Evolutionary conservation across 495 filamentous ascomycete species (phyloP).

Genomic region (Tuber calosporum): DNA sequence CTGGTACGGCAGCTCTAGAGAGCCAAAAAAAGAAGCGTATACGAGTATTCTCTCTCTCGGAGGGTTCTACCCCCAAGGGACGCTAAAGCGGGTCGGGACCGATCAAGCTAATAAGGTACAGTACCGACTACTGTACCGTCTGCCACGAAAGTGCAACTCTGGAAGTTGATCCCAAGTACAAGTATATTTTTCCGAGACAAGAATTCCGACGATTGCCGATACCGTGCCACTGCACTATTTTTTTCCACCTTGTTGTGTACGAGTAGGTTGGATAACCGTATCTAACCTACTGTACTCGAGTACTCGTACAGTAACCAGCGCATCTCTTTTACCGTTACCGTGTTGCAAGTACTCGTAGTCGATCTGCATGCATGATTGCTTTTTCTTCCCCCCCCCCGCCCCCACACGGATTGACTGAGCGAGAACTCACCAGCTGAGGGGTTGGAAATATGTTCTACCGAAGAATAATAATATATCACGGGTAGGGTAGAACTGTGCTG

Average conservation of each 20-base stretch:
- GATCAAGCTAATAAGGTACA: background rate
- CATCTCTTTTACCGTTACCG: conserved; percentile 2
- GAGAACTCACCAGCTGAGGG: background rate
- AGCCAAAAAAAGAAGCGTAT: background rate
- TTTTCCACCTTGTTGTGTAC: background rate
- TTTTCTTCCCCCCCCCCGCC: no score
- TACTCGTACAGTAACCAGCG: no score
- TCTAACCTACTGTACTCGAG: no score
- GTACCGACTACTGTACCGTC: background rate
- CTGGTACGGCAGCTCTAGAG: background rate
- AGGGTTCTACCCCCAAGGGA: background rate
- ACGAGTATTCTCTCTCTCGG: background rate
- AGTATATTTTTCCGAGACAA: conserved; percentile 2
- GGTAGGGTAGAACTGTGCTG: background rate
- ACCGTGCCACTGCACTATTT: no score
- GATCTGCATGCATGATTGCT: conserved; percentile 5
- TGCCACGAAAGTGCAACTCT: background rate
- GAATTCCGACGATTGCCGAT: background rate
- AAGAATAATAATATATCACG: background rate
- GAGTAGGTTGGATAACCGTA: no score
- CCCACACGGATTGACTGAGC: background rate
- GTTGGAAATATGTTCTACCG: background rate
- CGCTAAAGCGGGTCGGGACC: background rate
- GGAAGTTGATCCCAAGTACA: background rate
- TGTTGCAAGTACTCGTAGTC: background rate